phyloP scores from a whole-genome alignment of 495 filamentous ascomycete species.

The Trichoderma reesei region DNA sequence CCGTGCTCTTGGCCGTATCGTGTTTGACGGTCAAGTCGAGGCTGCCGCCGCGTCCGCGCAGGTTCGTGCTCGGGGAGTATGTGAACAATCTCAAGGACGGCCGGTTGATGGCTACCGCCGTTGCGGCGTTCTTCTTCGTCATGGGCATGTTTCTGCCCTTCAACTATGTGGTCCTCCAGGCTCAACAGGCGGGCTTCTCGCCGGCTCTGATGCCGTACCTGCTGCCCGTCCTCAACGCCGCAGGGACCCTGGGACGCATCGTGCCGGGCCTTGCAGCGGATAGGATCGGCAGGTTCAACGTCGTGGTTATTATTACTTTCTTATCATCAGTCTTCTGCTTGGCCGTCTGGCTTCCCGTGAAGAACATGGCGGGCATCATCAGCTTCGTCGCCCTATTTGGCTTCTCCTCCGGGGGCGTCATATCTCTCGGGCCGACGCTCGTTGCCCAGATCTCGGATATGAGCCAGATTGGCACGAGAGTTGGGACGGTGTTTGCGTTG shows the following conservation, averaged over 20 bases:
- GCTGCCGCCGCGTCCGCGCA: conserved; percentile 46
- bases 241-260: conserved; percentile 66
- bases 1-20: conserved; percentile 49
- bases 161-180: conserved; percentile 57
- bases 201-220: conserved; percentile 50
- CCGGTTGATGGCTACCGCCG: conserved; percentile 40
- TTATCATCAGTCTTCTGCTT: conserved; percentile 55
- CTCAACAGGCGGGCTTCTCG: conserved; percentile 50
- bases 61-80: conserved; percentile 46
- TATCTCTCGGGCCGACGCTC: conserved; percentile 45
- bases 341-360: conserved; percentile 55
- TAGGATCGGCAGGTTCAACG: conserved; percentile 63
- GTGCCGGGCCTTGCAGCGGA: conserved; percentile 64
- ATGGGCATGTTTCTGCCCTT: conserved; percentile 66
- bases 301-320: conserved; percentile 52
- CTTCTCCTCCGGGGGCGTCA: conserved; percentile 62
- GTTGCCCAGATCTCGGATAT: conserved; percentile 65
- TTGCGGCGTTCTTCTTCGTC: conserved; percentile 54
- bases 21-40: conserved; percentile 58
- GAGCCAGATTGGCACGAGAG: conserved; percentile 61
- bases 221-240: conserved; percentile 61
- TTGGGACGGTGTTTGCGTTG: conserved; percentile 56
- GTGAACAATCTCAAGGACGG: conserved; percentile 49
- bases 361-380: conserved; percentile 51
- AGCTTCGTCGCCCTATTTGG: conserved; percentile 59